Evolutionary conservation across 495 filamentous ascomycete genomes (phyloP).

Genomic region (Penicillium nucicola): DNA sequence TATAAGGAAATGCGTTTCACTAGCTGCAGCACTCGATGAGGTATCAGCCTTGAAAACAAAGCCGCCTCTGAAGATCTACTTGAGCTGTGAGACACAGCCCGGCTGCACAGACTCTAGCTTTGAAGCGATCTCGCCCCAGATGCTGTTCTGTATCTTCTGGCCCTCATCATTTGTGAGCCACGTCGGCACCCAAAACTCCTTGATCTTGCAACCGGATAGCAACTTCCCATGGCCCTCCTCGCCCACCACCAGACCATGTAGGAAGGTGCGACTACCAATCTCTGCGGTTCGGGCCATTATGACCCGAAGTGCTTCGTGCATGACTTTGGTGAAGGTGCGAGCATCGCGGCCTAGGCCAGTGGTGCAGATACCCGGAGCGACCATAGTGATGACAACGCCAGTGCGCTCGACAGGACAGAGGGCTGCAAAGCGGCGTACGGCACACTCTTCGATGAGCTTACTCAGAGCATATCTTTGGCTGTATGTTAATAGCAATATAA

Average conservation of each 20-base stretch:
- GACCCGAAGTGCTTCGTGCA: slow-evolving; percentile 2
- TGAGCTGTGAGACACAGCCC: slow-evolving; percentile 9
- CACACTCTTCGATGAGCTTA: slow-evolving; percentile 40
- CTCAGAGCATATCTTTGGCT: slow-evolving; percentile 19
- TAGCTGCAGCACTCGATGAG: too few species aligned
- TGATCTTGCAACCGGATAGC: slow-evolving; percentile 19
- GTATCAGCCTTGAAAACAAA: too few species aligned
- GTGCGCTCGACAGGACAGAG: slow-evolving; percentile 23
- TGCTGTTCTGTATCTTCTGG: slow-evolving; percentile 30
- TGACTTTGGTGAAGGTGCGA: slow-evolving; percentile 12
- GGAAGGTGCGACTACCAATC: slow-evolving; percentile 24
- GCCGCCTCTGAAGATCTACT: background rate
- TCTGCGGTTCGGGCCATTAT: slow-evolving; percentile 24
- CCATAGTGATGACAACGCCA: slow-evolving; percentile 37
- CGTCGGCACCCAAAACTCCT: slow-evolving; percentile 23
- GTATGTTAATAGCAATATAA: slow-evolving; percentile 14
- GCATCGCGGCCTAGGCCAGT: slow-evolving; percentile 31
- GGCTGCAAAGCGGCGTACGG: slow-evolving; percentile 28
- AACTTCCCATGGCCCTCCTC: slow-evolving; percentile 21
- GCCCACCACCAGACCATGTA: slow-evolving; percentile 20
- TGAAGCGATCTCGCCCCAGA: slow-evolving; percentile 34
- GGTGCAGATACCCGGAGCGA: slow-evolving; percentile 43
- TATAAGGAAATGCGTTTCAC: too few species aligned
- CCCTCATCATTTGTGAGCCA: slow-evolving; percentile 30
- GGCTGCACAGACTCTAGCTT: slow-evolving; percentile 15